Percentiles rank a stretch among this genome's conserved stretches.
phyloP scores from a whole-genome alignment of 2,329 filamentous ascomycete genomes.

The Byssoonygena ceratinophila region DNA sequence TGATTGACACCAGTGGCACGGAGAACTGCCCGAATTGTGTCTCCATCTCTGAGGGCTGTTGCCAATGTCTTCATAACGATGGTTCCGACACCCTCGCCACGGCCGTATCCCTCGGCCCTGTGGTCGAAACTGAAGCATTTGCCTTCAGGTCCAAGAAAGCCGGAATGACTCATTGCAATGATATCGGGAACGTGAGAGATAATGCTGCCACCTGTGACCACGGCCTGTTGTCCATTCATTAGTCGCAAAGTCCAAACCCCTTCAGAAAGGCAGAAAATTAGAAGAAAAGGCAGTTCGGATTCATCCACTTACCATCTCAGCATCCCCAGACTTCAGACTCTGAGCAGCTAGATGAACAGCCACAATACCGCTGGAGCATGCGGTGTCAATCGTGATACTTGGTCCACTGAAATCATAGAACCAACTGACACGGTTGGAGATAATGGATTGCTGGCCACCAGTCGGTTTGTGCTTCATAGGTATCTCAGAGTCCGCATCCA shows the following conservation, averaged over 20 bases:
- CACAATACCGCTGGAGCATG: conserved; percentile 21
- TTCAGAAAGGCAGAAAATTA: no score
- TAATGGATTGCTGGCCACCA: conserved; percentile 19
- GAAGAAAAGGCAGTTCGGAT: no score
- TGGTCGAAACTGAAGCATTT: conserved; percentile 27
- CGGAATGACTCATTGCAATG: conserved; percentile 15
- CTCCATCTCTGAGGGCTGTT: conserved; percentile 23
- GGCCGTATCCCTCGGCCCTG: conserved; percentile 35
- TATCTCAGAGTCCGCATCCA: conserved; percentile 1
- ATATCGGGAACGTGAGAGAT: conserved; percentile 13
- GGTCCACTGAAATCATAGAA: conserved; percentile 24
- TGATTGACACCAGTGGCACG: conserved; percentile 20
- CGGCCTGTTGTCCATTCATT: conserved; percentile 1
- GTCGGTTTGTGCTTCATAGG: conserved; percentile 20
- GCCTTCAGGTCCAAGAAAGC: conserved; percentile 21
- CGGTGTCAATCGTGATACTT: conserved; percentile 22
- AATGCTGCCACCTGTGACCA: conserved; percentile 15
- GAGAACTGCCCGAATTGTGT: conserved; percentile 27
- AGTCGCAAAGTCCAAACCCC: neutral
- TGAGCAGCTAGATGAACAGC: conserved; percentile 24
- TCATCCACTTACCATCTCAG: conserved; percentile 5
- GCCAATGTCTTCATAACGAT: conserved; percentile 24
- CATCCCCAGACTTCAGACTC: conserved; percentile 19
- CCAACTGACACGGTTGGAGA: conserved; percentile 25
- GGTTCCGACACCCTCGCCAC: conserved; percentile 28